These are phyloP conservation scores for Plectranthus barbatus DNA, from an alignment of 257 asterid species.

Conservation along the genomic window DNA sequence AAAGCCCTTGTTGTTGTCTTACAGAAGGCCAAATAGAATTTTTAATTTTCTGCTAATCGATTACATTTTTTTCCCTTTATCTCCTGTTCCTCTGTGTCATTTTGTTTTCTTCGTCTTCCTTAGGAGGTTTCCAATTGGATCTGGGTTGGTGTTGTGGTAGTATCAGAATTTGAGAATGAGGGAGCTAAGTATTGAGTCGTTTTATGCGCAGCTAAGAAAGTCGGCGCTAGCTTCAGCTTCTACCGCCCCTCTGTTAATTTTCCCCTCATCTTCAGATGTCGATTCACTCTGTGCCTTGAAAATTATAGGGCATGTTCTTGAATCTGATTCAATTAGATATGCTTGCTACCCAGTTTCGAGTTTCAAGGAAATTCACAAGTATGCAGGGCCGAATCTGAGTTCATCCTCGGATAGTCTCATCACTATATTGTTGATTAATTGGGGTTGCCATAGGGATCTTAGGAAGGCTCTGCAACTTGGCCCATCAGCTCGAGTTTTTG, in stretches of 20 bases:
- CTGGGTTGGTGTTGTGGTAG: neutral
- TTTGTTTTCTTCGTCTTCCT: neutral
- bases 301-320: slow-evolving; percentile 77
- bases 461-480: slow-evolving; percentile 52
- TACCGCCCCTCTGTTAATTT: slow-evolving; percentile 62
- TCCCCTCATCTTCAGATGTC: slow-evolving; percentile 92
- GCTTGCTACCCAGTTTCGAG: slow-evolving; percentile 95
- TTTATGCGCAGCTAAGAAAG: slow-evolving; percentile 51
- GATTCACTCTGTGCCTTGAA: slow-evolving; percentile 89
- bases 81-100: neutral
- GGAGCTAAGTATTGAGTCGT: slow-evolving; percentile 65
- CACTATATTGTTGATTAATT: slow-evolving; percentile 75
- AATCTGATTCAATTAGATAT: slow-evolving; percentile 88
- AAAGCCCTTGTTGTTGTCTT: neutral
- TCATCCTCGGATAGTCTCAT: slow-evolving; percentile 48
- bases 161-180: slow-evolving; percentile 28
- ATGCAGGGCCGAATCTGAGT: slow-evolving; percentile 52
- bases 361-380: slow-evolving; percentile 81
- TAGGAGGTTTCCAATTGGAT: neutral
- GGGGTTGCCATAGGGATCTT: slow-evolving; percentile 98
- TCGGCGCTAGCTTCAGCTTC: slow-evolving; percentile 69
- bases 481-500: slow-evolving; percentile 61
- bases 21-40: neutral
- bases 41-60: neutral
- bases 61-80: neutral